Percentiles rank a stretch among this genome's conserved stretches.
Evolutionary conservation across 2,329 filamentous ascomycete genomes (phyloP).

Genomic region (Xylariaceae sp.): DNA sequence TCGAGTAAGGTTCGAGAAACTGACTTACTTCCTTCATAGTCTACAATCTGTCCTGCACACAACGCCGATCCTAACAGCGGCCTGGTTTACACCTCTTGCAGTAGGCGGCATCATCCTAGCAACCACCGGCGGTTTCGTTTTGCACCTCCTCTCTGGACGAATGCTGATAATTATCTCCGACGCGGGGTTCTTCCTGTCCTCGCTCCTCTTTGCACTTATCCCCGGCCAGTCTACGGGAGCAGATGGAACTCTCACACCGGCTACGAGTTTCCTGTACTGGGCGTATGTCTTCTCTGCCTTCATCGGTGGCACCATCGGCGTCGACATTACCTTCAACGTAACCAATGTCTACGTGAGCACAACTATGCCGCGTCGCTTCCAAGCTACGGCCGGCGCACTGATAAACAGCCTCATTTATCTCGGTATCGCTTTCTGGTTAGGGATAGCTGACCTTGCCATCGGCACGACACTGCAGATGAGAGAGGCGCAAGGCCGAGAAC

Average conservation of each 20-base stretch:
- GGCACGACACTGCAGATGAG: conserved; percentile 39
- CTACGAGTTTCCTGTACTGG: conserved; percentile 57
- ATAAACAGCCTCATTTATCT: conserved; percentile 69
- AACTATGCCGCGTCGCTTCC: conserved; percentile 59
- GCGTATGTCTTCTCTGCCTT: conserved; percentile 68
- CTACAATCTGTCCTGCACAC: conserved; percentile 57
- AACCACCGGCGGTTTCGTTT: conserved; percentile 58
- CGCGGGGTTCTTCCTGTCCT: conserved; percentile 53
- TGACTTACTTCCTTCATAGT: conserved; percentile 32
- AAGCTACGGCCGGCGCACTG: conserved; percentile 68
- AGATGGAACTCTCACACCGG: too few relatives aligned
- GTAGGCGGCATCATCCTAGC: conserved; percentile 65
- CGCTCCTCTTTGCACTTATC: conserved; percentile 61
- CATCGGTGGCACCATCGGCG: conserved; percentile 65
- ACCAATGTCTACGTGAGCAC: conserved; percentile 77
- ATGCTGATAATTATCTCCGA: conserved; percentile 60
- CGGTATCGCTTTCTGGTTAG: conserved; percentile 68
- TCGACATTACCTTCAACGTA: conserved; percentile 73
- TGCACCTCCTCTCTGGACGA: conserved; percentile 62
- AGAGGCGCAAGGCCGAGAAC: too few relatives aligned
- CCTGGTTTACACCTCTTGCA: conserved; percentile 66
- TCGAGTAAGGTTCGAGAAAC: not conserved
- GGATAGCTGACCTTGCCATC: conserved; percentile 63
- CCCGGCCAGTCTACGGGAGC: conserved; percentile 50
- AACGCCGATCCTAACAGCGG: conserved; percentile 59